These are phyloP conservation scores for Zangia roseola DNA, from an alignment of 768 basidiomycete genomes.

Conservation along the genomic window DNA sequence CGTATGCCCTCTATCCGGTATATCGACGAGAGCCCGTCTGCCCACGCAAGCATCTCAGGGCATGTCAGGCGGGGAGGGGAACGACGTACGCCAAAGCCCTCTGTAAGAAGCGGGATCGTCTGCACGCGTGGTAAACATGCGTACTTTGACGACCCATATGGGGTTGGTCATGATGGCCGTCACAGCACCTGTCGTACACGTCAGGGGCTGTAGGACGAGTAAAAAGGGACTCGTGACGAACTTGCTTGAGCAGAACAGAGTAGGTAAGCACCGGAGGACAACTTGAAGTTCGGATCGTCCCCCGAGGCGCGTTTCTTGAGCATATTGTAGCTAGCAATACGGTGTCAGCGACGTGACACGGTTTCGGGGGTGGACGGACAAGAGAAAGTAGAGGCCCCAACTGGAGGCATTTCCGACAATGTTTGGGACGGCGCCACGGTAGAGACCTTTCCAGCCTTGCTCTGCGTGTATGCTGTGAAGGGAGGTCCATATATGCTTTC, in stretches of 20 bases:
- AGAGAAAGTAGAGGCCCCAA: constrained; percentile 98
- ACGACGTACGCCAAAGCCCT: constrained; percentile 63
- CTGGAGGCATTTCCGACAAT: constrained; percentile 93
- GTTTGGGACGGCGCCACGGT: constrained; percentile 88
- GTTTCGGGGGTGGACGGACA: constrained; percentile 48
- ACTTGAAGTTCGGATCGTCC: constrained; percentile 59
- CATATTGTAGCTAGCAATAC: constrained; percentile 76
- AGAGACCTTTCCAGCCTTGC: constrained; percentile 83
- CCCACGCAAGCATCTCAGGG: not conserved
- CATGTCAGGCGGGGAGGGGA: not conserved
- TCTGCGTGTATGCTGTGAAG: constrained; percentile 68
- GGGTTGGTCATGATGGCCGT: constrained; percentile 97
- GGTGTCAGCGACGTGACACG: constrained; percentile 5
- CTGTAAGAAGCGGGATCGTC: constrained; percentile 73
- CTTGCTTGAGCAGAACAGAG: constrained; percentile 95
- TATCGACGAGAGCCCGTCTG: constrained; percentile 75
- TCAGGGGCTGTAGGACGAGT: constrained; percentile 12
- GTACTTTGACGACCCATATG: constrained; percentile 95
- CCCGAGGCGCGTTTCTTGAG: constrained; percentile 79
- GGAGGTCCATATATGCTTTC: constrained; percentile 74
- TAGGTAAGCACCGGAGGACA: constrained; percentile 79
- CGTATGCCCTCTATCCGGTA: constrained; percentile 67
- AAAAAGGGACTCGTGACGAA: constrained; percentile 48
- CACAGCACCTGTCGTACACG: constrained; percentile 64
- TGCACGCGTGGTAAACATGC: constrained; percentile 85